Conservation (phyloP, 257 asterid genomes). For the Parsonsia alboflavescens region DNA sequence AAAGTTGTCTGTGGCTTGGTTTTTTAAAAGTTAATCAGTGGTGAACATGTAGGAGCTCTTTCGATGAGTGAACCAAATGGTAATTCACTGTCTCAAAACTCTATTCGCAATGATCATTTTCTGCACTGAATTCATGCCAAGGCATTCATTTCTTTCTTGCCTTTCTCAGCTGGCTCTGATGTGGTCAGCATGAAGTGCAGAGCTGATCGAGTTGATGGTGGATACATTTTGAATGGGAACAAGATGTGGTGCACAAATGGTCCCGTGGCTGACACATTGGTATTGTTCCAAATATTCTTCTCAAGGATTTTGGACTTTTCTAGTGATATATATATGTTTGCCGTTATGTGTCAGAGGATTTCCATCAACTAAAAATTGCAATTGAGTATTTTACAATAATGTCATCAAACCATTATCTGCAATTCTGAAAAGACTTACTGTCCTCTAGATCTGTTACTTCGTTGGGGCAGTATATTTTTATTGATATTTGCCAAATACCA, state of each 20-base stretch:
- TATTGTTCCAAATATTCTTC: slow-evolving; percentile 23
- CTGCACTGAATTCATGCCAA: not conserved
- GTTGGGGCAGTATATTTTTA: too few species aligned
- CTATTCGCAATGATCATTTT: slow-evolving; percentile 4
- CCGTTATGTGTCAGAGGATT: not conserved
- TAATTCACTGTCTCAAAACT: slow-evolving; percentile 25
- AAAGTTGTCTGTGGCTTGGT: slow-evolving; percentile 22
- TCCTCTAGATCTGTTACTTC: too few species aligned
- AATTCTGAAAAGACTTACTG: too few species aligned
- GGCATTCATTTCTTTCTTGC: not conserved
- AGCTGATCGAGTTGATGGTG: slow-evolving; percentile 89
- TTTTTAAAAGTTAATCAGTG: slow-evolving; percentile 71
- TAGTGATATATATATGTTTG: not conserved
- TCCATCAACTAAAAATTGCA: not conserved
- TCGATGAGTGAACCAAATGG: slow-evolving; percentile 99
- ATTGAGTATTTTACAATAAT: too few species aligned
- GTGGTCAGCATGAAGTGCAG: slow-evolving; percentile 96
- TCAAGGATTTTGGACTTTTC: not conserved
- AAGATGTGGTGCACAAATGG: slow-evolving; percentile 99
- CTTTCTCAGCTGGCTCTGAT: slow-evolving; percentile 87
- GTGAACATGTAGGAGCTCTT: slow-evolving; percentile 99
- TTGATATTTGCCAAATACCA: too few species aligned
- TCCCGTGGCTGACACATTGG: slow-evolving; percentile 86
- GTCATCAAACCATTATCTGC: too few species aligned
- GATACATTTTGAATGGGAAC: slow-evolving; percentile 87